Base-by-base conservation (phyloP, 2,329 filamentous ascomycete species). In the Aureobasidium sp. region DNA sequence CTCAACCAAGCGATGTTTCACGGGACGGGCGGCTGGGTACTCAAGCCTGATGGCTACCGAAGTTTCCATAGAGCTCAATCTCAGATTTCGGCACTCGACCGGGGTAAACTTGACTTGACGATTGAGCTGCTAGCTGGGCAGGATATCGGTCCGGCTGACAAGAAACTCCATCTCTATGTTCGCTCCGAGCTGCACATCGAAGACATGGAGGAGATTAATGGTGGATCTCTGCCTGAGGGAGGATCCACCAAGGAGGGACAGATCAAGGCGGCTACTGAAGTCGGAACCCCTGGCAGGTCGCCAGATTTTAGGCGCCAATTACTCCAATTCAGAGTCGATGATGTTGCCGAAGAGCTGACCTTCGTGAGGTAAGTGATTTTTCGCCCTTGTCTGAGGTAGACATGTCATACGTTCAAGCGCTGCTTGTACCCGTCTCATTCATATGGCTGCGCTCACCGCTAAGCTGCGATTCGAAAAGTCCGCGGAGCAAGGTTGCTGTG, bases 1-100 rank as follows among this genome's bases (percentile, higher is more conserved):
- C 82, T 96, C 15, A 97, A 97, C 71, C 87, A 94, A 70, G 92
- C 85, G 68, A 94, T 96, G 90, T 96, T 96, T 74, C 83, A 85
- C 1, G 89, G 86, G 10, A 88, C 89, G 56, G 78, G 84, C 46
- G 92, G 93, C 44, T 97, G 90, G 89, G 85, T 92, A 2, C 80
- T 94, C 64, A 97, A 97, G 75, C 91, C 92, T 0, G 73, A 81
- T 36, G 87, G 87, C 17, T 94, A 91, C 72, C 87, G 85, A 52
- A 76, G 73, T 65, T 68, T 64, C 15, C 61, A 64, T 53, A 63
- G 26, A 61, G 56, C 58, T 42, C 64, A 39, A 51, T 64, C 51
- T 63, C 59, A 39, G 39, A 58, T 46, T 15, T 8, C 32, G 53
- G 65, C 48, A 60, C 66, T 67, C 7, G 60, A 65, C 34, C 61